These are phyloP conservation scores for Botryotinia globosa DNA, from an alignment of 2,329 filamentous ascomycete genomes.

Conservation along the genomic window DNA sequence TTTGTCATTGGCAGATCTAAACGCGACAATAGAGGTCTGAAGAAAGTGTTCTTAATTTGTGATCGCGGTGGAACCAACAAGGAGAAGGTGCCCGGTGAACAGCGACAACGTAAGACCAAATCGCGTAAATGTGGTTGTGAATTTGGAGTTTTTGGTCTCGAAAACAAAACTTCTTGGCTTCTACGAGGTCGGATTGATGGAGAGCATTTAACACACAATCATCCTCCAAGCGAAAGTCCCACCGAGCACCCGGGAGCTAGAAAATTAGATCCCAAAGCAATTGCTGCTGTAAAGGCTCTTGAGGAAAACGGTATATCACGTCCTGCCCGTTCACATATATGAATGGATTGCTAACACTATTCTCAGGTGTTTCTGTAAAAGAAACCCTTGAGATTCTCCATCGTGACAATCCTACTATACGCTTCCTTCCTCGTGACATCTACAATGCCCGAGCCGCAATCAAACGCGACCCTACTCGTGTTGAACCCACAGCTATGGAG, in stretches of 20 bases:
- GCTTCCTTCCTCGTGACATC: conserved; percentile 62
- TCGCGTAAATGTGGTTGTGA: conserved; percentile 68
- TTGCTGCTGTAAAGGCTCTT: conserved; percentile 62
- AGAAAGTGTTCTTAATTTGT: conserved; percentile 66
- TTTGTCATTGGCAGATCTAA: conserved; percentile 67
- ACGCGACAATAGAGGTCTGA: conserved; percentile 60
- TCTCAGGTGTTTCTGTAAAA: conserved; percentile 59
- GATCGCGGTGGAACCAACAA: conserved; percentile 66
- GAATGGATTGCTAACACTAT: conserved; percentile 36
- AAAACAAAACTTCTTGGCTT: conserved; percentile 65
- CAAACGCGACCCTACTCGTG: conserved; percentile 62
- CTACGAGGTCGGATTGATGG: conserved; percentile 61
- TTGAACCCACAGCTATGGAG: conserved; percentile 56
- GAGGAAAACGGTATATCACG: conserved; percentile 59
- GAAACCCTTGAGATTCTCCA: conserved; percentile 66
- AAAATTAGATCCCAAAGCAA: conserved; percentile 65
- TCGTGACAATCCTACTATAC: conserved; percentile 60
- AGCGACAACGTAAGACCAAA: conserved; percentile 58
- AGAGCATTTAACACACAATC: conserved; percentile 59
- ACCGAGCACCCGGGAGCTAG: conserved; percentile 64
- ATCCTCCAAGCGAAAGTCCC: conserved; percentile 64
- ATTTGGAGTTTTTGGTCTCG: conserved; percentile 68
- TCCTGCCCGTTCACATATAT: conserved; percentile 9
- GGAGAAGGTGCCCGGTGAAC: conserved; percentile 39
- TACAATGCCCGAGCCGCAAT: conserved; percentile 67